These are phyloP conservation scores for Friedmanniomyces simplex DNA, from an alignment of 495 filamentous ascomycete species.

Conservation along the genomic window DNA sequence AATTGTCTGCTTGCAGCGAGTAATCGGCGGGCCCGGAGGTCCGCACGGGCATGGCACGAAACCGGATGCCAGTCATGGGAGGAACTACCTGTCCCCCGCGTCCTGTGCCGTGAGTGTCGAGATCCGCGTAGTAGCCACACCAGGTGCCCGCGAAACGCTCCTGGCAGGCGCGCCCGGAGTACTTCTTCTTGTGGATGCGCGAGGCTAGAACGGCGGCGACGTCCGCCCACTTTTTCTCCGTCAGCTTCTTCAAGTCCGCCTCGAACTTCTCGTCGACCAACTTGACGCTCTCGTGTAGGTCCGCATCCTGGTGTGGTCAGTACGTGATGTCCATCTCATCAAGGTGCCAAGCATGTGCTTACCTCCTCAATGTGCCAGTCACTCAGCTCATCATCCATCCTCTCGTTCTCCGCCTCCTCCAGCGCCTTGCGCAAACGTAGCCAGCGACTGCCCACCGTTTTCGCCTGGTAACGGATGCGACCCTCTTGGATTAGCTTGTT, in stretches of 20 bases:
- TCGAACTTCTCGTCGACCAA: constrained; percentile 19
- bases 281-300: constrained; percentile 21
- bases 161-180: constrained; percentile 25
- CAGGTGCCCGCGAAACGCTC: constrained; percentile 23
- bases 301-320: constrained; percentile 22
- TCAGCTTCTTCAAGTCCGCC: constrained; percentile 21
- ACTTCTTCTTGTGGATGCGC: constrained; percentile 21
- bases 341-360: constrained; percentile 1
- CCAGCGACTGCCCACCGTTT: constrained; percentile 35
- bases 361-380: constrained; percentile 35
- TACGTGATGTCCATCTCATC: neutral
- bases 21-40: neutral
- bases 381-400: constrained; percentile 29
- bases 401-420: constrained; percentile 25
- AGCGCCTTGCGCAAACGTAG: constrained; percentile 26
- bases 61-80: neutral
- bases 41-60: neutral
- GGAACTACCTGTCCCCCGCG: neutral
- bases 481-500: constrained; percentile 26
- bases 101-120: neutral
- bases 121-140: neutral
- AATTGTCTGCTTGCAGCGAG: neutral
- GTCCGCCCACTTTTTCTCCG: constrained; percentile 22
- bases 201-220: constrained; percentile 18
- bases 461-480: constrained; percentile 25